Conservation (phyloP, 2,329 filamentous ascomycete genomes). For the Phialocephala subalpina region DNA sequence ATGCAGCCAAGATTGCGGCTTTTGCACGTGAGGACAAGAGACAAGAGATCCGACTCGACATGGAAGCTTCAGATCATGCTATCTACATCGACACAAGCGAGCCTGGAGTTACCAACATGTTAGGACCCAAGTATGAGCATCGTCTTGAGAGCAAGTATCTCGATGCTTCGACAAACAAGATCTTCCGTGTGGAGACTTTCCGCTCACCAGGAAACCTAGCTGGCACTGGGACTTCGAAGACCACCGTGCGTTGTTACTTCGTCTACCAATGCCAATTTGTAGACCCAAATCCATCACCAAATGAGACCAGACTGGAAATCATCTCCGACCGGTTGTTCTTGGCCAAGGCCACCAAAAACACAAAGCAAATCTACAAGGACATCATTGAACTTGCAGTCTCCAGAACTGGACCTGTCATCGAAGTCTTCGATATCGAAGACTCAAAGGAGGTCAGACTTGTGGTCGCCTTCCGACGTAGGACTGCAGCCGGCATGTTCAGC, state of each 20-base stretch:
- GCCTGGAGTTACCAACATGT: slow-evolving; percentile 78
- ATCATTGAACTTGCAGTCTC: slow-evolving; percentile 86
- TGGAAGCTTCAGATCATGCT: slow-evolving; percentile 92
- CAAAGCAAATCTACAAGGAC: slow-evolving; percentile 93
- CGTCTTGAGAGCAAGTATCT: slow-evolving; percentile 96
- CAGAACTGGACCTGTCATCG: slow-evolving; percentile 92
- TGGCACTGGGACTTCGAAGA: slow-evolving; percentile 68
- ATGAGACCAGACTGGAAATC: slow-evolving; percentile 88
- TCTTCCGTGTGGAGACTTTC: slow-evolving; percentile 97
- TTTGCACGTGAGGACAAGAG: slow-evolving; percentile 93
- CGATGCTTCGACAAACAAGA: slow-evolving; percentile 74
- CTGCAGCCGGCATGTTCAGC: slow-evolving; percentile 92
- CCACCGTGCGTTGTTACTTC: slow-evolving; percentile 96
- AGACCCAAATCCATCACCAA: slow-evolving; percentile 74
- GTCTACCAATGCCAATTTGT: slow-evolving; percentile 96
- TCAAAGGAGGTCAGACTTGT: slow-evolving; percentile 93
- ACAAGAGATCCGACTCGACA: slow-evolving; percentile 93
- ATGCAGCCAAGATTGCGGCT: slow-evolving; percentile 95
- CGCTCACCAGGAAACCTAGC: slow-evolving; percentile 86
- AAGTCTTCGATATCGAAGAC: slow-evolving; percentile 95
- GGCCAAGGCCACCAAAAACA: slow-evolving; percentile 95
- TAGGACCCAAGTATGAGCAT: slow-evolving; percentile 91
- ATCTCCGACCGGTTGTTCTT: slow-evolving; percentile 95
- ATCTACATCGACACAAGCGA: slow-evolving; percentile 99
- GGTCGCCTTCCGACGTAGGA: slow-evolving; percentile 92